Evolutionary conservation across 202 grass and related monocot species (phyloP).

Genomic region (Carex arenaria): DNA sequence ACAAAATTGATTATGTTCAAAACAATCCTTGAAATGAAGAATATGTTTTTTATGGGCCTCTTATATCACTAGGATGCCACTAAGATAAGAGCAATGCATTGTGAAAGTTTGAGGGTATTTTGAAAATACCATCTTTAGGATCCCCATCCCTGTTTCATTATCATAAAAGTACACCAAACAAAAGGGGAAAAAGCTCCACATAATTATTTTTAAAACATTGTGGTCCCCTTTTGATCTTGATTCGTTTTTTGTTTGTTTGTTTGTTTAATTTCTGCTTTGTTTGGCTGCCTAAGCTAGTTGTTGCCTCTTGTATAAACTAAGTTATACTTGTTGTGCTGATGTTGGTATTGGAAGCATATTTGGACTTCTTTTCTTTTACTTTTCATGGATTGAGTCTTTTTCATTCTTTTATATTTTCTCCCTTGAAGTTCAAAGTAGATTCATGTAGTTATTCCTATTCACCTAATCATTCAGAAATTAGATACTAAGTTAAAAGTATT

Average conservation of each 20-base stretch:
- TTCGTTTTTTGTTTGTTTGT: background rate
- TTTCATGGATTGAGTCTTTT: background rate
- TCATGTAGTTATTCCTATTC: background rate
- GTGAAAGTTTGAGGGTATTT: background rate
- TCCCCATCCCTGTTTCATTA: background rate
- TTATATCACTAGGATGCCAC: background rate
- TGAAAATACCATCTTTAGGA: background rate
- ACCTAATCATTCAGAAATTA: background rate
- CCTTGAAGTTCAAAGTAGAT: background rate
- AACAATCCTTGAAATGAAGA: background rate
- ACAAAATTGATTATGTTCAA: background rate
- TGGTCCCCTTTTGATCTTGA: background rate
- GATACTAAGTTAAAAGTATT: background rate
- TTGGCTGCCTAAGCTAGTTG: background rate
- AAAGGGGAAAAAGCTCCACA: background rate
- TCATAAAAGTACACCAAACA: background rate
- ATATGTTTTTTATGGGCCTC: background rate
- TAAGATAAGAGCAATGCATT: background rate
- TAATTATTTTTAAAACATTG: background rate
- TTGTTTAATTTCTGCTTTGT: background rate
- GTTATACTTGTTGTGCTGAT: background rate
- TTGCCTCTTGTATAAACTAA: background rate
- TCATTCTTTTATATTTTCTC: background rate
- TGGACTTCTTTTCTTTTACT: background rate
- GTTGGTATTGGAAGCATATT: background rate